These are phyloP conservation scores for Cucumis hystrix DNA, from an alignment of 306 rosid species.

Conservation along the genomic window DNA sequence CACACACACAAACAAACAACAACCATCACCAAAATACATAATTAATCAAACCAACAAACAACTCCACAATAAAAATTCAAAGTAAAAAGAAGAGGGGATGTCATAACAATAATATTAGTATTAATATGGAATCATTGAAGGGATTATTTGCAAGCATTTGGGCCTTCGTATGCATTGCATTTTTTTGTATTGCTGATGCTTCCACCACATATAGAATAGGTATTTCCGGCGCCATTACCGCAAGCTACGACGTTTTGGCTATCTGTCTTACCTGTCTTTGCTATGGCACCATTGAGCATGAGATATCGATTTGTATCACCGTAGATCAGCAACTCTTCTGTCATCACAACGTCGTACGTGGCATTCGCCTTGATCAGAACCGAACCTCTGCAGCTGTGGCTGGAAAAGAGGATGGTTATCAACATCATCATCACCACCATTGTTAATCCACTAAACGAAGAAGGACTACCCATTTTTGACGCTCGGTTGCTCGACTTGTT, in stretches of 20 bases:
- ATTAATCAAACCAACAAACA: no score
- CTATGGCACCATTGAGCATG: rapidly evolving
- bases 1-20: background rate
- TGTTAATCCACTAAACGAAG: background rate
- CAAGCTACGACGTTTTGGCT: background rate
- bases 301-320: background rate
- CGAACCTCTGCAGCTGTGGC: background rate
- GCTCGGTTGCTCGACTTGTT: no score
- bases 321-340: background rate
- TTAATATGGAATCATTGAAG: background rate
- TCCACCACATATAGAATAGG: background rate
- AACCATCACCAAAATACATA: background rate
- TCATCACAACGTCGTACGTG: background rate
- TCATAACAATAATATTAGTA: no score
- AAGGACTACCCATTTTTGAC: background rate
- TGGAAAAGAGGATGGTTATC: background rate
- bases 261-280: background rate
- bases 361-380: background rate
- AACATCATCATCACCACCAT: background rate
- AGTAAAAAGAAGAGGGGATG: background rate
- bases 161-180: no score
- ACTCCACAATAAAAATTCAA: no score
- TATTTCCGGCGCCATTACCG: background rate
- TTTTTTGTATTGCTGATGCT: no score
- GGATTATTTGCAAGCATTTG: no score